These are phyloP conservation scores for Hyaloscypha hepaticicola DNA, from an alignment of 495 filamentous ascomycete genomes.

Conservation along the genomic window DNA sequence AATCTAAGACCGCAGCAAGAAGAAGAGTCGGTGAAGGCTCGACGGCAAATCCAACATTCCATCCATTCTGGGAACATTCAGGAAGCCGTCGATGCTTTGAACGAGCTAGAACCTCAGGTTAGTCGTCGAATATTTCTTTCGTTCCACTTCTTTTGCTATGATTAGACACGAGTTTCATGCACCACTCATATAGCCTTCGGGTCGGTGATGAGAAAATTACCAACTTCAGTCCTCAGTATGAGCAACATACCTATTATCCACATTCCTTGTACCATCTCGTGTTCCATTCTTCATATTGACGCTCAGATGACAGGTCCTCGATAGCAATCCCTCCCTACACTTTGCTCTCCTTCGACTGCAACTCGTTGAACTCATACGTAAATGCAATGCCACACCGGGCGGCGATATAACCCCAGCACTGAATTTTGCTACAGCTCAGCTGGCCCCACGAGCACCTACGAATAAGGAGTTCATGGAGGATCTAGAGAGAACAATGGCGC, in stretches of 20 bases:
- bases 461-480: slow-evolving; percentile 81
- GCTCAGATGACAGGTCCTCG: slow-evolving; percentile 68
- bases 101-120: slow-evolving; percentile 89
- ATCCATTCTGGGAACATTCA: slow-evolving; percentile 86
- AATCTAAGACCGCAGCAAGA: slow-evolving; percentile 75
- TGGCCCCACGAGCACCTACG: slow-evolving; percentile 82
- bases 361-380: slow-evolving; percentile 87
- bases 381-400: slow-evolving; percentile 59
- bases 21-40: slow-evolving; percentile 67
- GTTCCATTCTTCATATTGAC: slow-evolving; percentile 19
- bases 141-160: slow-evolving; percentile 56
- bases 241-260: slow-evolving; percentile 48
- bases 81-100: slow-evolving; percentile 79
- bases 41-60: slow-evolving; percentile 74
- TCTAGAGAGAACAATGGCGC: slow-evolving; percentile 88
- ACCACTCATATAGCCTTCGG: slow-evolving; percentile 94
- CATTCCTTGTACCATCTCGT: slow-evolving; percentile 19
- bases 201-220: slow-evolving; percentile 89
- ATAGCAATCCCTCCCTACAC: slow-evolving; percentile 78
- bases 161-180: slow-evolving; percentile 98
- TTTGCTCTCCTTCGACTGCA: slow-evolving; percentile 90
- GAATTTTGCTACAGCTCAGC: slow-evolving; percentile 79
- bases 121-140: slow-evolving; percentile 36
- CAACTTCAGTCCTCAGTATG: slow-evolving; percentile 96
- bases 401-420: slow-evolving; percentile 80